Base-by-base conservation (phyloP, 352 stramenopile species). In the Phytopythium ostracodes region DNA sequence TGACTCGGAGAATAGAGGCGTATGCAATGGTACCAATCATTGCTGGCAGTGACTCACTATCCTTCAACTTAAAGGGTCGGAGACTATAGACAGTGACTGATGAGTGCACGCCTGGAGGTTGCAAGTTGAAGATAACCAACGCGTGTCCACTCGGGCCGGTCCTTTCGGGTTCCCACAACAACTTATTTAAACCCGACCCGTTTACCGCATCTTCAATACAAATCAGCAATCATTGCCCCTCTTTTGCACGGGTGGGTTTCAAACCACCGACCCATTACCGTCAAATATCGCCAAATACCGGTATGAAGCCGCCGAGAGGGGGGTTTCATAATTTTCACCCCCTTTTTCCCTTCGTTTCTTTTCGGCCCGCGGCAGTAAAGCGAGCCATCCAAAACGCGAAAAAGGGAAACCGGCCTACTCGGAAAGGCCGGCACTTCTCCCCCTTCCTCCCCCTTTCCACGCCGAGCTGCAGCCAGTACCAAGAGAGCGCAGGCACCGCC, bases 351-450 rank as follows among this genome's bases (percentile, higher is more conserved):
- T n/a, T 24, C 42, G 18, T 47, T n/a, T 52, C 46, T 29, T 17
- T 22, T 22, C 46, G 25, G 24, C 24, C 42, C 7, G 29, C 29
- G 7, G 29, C 7, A 33, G 12, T 22, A n/a, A 50, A 52, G 46
- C 46, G 46, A 52, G 46, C 46, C 46, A 52, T 35, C 47, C 46
- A 52, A 52, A 33, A 4, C 42, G 42, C 42, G 42, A 54, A 33
- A 53, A 54, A 54, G 47, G 15, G 47, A 54, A 29, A 53, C 46
- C 46, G 12, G 46, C 22, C 46, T 22, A 29, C 20, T 53, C 46
- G 44, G 44, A 31, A 29, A 47, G 42, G n/a, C 44, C 44, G 44
- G n/a, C 22, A 20, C 44, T 18, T 22, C n/a, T 25, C 33, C 33
- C 33, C 44, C n/a, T 17, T 4, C 22, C 22, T 6, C 25, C 46